These are phyloP conservation scores for Fusarium sp. DNA, from an alignment of 2,329 filamentous ascomycete genomes.

Conservation along the genomic window DNA sequence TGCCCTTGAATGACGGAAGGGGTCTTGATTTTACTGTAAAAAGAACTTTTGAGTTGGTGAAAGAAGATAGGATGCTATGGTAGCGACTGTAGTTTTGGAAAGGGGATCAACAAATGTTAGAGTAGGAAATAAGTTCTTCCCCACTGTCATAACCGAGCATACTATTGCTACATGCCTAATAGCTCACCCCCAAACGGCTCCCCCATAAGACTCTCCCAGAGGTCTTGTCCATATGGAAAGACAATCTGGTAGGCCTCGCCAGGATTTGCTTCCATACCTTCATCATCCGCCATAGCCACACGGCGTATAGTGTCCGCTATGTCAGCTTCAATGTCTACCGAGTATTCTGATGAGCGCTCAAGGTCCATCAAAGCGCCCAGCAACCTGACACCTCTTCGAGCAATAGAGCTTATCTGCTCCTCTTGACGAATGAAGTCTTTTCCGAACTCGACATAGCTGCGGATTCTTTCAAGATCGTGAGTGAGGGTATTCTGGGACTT, in stretches of 20 bases:
- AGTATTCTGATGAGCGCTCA: not conserved
- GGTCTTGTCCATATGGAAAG: constrained; percentile 11
- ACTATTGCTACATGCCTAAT: not conserved
- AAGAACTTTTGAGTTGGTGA: too few species aligned
- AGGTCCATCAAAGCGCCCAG: not conserved
- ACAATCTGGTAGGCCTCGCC: constrained; percentile 1
- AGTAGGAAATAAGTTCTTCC: too few species aligned
- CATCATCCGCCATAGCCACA: not conserved
- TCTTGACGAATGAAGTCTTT: not conserved
- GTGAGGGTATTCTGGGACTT: not conserved
- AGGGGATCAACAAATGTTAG: too few species aligned
- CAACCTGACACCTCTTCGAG: not conserved
- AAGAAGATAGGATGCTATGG: too few species aligned
- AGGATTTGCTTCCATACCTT: not conserved
- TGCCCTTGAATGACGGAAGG: too few species aligned
- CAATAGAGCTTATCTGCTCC: not conserved
- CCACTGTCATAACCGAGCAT: too few species aligned
- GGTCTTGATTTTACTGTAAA: too few species aligned
- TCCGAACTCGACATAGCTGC: not conserved
- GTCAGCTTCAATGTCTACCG: constrained; percentile 6
- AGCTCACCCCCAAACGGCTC: not conserved
- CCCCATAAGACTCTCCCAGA: constrained; percentile 9
- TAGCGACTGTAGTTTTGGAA: too few species aligned
- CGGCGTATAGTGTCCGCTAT: constrained; percentile 9
- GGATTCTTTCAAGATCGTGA: not conserved